A percentile compares a stretch with the other conserved stretches of the same genome.
phyloP scores from a whole-genome alignment of 495 filamentous ascomycete species.

The Tetracladium setigerum region DNA sequence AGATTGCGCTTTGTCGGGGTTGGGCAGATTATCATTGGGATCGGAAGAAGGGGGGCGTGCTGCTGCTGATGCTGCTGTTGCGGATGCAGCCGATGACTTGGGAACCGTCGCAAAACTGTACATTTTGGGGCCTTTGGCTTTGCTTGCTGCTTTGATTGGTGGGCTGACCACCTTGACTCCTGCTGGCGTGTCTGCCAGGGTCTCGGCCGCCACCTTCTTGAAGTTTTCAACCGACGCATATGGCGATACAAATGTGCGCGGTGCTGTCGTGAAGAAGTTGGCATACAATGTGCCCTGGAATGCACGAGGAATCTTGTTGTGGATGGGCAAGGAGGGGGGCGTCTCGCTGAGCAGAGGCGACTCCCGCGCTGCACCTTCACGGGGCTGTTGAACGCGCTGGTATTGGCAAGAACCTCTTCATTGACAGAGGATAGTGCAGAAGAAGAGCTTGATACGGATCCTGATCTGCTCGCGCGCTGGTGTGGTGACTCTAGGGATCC shows the following conservation, averaged over 20 bases:
- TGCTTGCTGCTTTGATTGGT: slow-evolving; percentile 10
- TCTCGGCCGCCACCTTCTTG: slow-evolving; percentile 8
- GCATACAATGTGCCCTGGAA: slow-evolving; percentile 22
- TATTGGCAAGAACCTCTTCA: slow-evolving; percentile 23
- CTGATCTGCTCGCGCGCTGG: slow-evolving; percentile 7
- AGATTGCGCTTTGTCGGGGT: slow-evolving; percentile 3
- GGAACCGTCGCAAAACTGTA: slow-evolving; percentile 14
- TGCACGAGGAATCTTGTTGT: slow-evolving; percentile 20
- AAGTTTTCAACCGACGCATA: slow-evolving; percentile 14
- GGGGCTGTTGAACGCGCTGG: too few relatives aligned
- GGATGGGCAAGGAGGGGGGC: neutral
- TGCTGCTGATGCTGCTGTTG: slow-evolving; percentile 8
- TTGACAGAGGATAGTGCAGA: slow-evolving; percentile 31
- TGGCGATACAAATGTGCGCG: slow-evolving; percentile 19
- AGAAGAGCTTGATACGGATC: slow-evolving; percentile 30
- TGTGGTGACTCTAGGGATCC: neutral
- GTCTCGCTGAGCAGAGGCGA: neutral
- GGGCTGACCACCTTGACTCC: neutral
- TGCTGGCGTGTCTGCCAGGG: neutral
- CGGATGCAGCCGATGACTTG: slow-evolving; percentile 1
- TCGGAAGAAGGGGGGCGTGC: slow-evolving; percentile 1
- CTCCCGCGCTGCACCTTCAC: slow-evolving; percentile 1
- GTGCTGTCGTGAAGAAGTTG: slow-evolving; percentile 20
- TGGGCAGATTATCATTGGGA: neutral
- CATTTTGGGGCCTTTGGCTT: slow-evolving; percentile 10